Evolutionary conservation across 2,329 filamentous ascomycete species (phyloP), one percentile per base, ranked within the genome.

Genomic region (Colletotrichum sojae): DNA sequence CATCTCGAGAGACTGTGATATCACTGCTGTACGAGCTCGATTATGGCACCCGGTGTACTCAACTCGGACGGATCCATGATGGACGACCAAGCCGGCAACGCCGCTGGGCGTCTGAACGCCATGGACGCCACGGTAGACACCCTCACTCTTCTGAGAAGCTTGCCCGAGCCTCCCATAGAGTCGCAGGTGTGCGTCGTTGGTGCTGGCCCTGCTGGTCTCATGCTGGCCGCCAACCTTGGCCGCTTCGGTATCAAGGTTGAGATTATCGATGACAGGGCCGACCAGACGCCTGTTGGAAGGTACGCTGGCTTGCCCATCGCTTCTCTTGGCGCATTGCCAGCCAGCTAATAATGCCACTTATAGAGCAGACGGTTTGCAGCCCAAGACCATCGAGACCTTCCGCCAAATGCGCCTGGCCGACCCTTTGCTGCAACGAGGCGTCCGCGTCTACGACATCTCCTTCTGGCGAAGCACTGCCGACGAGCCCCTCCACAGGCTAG

Each of bases 321-420:
- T 48, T 31, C 5, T 31, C 10, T 39, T 15, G 15, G 20, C 27
- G 9, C 22, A 22, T 9, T 20, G 45, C 22, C 61, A 39, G 45
- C 36, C 36, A 36, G 55, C 58, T 65, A 54, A 68, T 43, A 48
- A 36, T 36, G 31, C 56, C 46, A 20, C 56, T 54, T 54, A 65
- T 74, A 86, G 85, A 77, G 91, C 91, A 71, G 92, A 94, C 77
- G 92, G 92, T 48, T 82, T 94, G 60, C 92, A 94, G 75, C 92
- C 92, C 52, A 94, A 94, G 80, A 92, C 91, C 1, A 92, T 94
- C 74, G 92, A 94, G 81, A 94, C 92, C 0, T 87, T 94, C 73
- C 87, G 89, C 71, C 91, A 93, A 79, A 89, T 94, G 83, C 85
- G 91, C 40, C 80, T 94, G n/a, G 90, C 89, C n/a, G 91, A 93